Base-by-base conservation (phyloP, 257 asterid genomes). In the Haberlea rhodopensis region DNA sequence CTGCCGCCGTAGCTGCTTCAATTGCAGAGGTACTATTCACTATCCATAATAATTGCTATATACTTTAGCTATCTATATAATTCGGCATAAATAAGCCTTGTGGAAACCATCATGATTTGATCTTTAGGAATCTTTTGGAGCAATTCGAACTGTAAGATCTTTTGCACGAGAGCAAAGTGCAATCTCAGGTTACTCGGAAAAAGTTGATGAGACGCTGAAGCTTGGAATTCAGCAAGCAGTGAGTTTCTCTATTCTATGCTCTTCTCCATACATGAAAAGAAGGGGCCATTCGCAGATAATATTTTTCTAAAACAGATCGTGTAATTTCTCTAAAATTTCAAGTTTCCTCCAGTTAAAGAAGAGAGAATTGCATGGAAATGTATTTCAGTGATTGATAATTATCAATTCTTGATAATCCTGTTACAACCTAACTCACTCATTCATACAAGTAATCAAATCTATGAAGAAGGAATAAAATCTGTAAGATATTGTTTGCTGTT, bases 181-280 rank as follows among this genome's bases (percentile, higher is more conserved):
- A 57, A 75, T 75, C 52, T 70, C 82, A 52, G 72, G 85, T 51
- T 85, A 85, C 68, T 75, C 90, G 0, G 84, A 77, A 57, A 85
- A 85, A 74, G 87, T 85, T 57, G 86, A 83, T 9, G 84, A 85
- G 73, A 79, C 83, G 11, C 59, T 85, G 68, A 79, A 79, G 58
- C 86, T 85, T 65, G 90, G 94, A 57, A 84, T 85, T 62, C 66
- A 56, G 62, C 90, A 79, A 75, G 87, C 94, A 21, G 87, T 85
- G 72, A 83, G 86, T 79, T 65, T 43, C 68, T 15, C 34, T 25
- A 63, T 56, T 34, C 15, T 26, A 13, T 63, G 24, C 26, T 57
- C 73, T 61, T 56, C 60, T 59, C 53, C 28, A 0, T 59, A 8
- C 43, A 27, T 28, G 20, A 25, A n/a, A 53, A 32, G 13, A 59